These are phyloP conservation scores for Danielia oregonensis DNA, from an alignment of 805 yeast genomes.

Conservation along the genomic window DNA sequence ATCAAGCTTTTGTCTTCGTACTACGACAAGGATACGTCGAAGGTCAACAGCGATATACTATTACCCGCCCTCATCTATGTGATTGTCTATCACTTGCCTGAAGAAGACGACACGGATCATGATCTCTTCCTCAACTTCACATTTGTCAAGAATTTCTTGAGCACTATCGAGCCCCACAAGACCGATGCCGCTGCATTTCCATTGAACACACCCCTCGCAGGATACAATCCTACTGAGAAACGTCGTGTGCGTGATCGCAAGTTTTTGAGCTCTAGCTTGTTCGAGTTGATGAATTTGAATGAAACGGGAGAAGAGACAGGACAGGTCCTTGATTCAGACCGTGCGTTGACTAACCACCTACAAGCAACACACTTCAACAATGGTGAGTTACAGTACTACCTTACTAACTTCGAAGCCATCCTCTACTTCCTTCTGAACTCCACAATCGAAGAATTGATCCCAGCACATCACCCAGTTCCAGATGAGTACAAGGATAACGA, in stretches of 20 bases:
- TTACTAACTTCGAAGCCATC: conserved; percentile 42
- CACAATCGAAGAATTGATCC: conserved; percentile 28
- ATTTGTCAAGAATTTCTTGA: conserved; percentile 34
- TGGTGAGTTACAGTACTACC: conserved; percentile 37
- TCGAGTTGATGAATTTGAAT: conserved; percentile 29
- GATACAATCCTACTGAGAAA: conserved; percentile 14
- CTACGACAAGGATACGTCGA: conserved; percentile 17
- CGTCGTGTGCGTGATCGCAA: conserved; percentile 5
- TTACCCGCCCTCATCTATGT: conserved; percentile 38
- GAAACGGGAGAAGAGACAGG: conserved; percentile 4
- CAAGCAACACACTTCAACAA: conserved; percentile 27
- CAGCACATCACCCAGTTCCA: conserved; percentile 5
- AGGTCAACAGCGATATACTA: conserved; percentile 36
- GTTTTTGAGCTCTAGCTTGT: conserved; percentile 18
- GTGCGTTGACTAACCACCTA: conserved; percentile 26
- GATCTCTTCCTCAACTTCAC: conserved; percentile 35
- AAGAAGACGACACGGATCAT: conserved; percentile 6
- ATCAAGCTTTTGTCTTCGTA: conserved; percentile 15
- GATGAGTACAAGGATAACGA: conserved; percentile 6
- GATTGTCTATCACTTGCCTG: conserved; percentile 26
- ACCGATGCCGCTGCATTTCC: conserved; percentile 14
- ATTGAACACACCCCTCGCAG: conserved; percentile 8
- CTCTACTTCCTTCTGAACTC: conserved; percentile 34
- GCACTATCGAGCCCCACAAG: conserved; percentile 29
- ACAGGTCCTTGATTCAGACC: conserved; percentile 19